Conservation (phyloP, 2,329 filamentous ascomycete species). For the Monosporascus sp. region DNA sequence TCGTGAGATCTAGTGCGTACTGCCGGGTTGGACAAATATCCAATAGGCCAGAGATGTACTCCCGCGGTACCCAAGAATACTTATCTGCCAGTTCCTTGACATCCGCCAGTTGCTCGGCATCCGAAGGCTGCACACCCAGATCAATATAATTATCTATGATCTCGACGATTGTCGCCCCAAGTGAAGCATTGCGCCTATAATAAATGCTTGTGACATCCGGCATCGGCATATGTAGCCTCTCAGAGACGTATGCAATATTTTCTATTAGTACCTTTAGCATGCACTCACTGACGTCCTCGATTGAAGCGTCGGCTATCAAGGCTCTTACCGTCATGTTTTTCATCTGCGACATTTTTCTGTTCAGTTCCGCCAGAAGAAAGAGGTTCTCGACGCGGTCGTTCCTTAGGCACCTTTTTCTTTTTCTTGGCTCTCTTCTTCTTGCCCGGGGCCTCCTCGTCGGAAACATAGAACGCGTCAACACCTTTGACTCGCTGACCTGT, state of each 20-base stretch:
- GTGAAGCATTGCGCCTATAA: constrained; percentile 31
- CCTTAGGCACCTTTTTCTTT: constrained; percentile 19
- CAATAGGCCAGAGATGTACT: constrained; percentile 38
- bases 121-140: constrained; percentile 29
- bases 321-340: constrained; percentile 16
- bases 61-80: constrained; percentile 36
- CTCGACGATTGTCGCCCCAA: constrained; percentile 34
- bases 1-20: constrained; percentile 34
- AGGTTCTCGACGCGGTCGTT: constrained; percentile 3
- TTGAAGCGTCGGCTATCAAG: background rate
- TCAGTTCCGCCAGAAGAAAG: constrained; percentile 4
- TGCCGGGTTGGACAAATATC: constrained; percentile 29
- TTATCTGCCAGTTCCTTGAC: constrained; percentile 31
- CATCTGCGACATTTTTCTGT: constrained; percentile 4
- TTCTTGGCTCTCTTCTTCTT: constrained; percentile 29
- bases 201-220: constrained; percentile 38
- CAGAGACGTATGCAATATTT: constrained; percentile 39
- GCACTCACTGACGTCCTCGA: background rate
- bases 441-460: constrained; percentile 36
- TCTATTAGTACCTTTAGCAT: constrained; percentile 19
- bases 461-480: constrained; percentile 73
- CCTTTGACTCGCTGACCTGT: constrained; percentile 61
- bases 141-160: constrained; percentile 39
- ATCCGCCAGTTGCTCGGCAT: constrained; percentile 23
- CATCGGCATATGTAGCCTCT: constrained; percentile 36